Conservation (phyloP, 805 yeast species). For the Nakazawaea holstii region DNA sequence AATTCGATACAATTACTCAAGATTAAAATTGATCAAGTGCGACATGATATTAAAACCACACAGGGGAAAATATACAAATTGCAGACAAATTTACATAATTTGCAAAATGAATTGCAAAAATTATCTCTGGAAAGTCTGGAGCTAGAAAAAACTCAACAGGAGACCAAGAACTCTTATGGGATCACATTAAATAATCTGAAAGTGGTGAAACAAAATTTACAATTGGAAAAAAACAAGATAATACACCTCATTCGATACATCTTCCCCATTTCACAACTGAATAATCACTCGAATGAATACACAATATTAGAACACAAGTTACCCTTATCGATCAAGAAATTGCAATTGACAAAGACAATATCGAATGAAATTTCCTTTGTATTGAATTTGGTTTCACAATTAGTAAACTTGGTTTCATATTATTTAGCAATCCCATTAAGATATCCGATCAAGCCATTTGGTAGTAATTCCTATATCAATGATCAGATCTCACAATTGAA, state of each 20-base stretch:
- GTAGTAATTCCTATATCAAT: slow-evolving; percentile 41
- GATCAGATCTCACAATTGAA: slow-evolving; percentile 40
- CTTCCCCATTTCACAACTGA: slow-evolving; percentile 11
- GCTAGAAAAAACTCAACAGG: background rate
- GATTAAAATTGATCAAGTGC: slow-evolving; percentile 10
- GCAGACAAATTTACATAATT: background rate
- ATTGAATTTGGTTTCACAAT: slow-evolving; percentile 40
- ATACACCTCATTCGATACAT: slow-evolving; percentile 1
- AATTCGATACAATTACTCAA: slow-evolving; percentile 8
- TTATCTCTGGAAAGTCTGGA: background rate
- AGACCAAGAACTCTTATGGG: background rate
- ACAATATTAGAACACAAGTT: slow-evolving; percentile 4
- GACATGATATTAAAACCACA: background rate
- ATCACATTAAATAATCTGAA: slow-evolving; percentile 5
- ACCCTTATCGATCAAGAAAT: slow-evolving; percentile 5
- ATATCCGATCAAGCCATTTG: slow-evolving; percentile 42
- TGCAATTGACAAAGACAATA: slow-evolving; percentile 21
- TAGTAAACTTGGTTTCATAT: slow-evolving; percentile 32
- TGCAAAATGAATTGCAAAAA: background rate
- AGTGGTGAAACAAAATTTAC: slow-evolving; percentile 1
- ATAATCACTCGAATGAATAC: slow-evolving; percentile 10
- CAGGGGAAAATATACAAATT: background rate
- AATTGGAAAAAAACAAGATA: slow-evolving; percentile 1
- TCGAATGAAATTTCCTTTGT: slow-evolving; percentile 41
- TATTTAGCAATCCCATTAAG: slow-evolving; percentile 40